These are phyloP conservation scores for Mortierella sp. DNA, from an alignment of 371 early-diverging fungal species.

Conservation along the genomic window DNA sequence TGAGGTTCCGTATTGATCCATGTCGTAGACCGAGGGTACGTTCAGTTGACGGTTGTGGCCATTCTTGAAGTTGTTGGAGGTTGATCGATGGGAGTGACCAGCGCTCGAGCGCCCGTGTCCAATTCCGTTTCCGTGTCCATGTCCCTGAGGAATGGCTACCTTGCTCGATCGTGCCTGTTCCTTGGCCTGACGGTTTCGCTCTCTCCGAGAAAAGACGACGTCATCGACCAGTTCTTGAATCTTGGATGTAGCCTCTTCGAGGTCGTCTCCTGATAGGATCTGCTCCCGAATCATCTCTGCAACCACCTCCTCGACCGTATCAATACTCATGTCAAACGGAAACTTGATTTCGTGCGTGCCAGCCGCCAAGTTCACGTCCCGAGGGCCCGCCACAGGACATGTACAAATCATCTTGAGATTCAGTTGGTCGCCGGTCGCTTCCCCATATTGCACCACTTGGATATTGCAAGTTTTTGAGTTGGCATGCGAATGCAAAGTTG, in stretches of 20 bases:
- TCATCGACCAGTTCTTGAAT: constrained; percentile 48
- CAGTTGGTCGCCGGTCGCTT: constrained; percentile 37
- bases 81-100: constrained; percentile 21
- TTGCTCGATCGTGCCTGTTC: constrained; percentile 17
- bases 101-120: neutral
- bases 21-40: constrained; percentile 27
- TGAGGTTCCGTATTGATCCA: constrained; percentile 53
- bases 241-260: constrained; percentile 44
- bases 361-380: constrained; percentile 46
- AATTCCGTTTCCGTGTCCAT: constrained; percentile 7
- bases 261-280: constrained; percentile 54
- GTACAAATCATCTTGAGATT: constrained; percentile 58
- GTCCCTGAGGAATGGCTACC: neutral
- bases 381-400: constrained; percentile 58
- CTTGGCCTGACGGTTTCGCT: constrained; percentile 23
- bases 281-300: constrained; percentile 69
- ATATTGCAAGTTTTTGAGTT: constrained; percentile 54
- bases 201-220: constrained; percentile 26
- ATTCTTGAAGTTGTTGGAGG: constrained; percentile 18
- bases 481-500: constrained; percentile 51
- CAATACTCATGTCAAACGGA: constrained; percentile 75
- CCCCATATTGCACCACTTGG: constrained; percentile 55
- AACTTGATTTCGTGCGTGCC: constrained; percentile 76
- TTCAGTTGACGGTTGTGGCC: constrained; percentile 45
- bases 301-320: constrained; percentile 82